Evolutionary conservation across 805 yeast species (phyloP).

Genomic region (Maudiozyma bulderi): DNA sequence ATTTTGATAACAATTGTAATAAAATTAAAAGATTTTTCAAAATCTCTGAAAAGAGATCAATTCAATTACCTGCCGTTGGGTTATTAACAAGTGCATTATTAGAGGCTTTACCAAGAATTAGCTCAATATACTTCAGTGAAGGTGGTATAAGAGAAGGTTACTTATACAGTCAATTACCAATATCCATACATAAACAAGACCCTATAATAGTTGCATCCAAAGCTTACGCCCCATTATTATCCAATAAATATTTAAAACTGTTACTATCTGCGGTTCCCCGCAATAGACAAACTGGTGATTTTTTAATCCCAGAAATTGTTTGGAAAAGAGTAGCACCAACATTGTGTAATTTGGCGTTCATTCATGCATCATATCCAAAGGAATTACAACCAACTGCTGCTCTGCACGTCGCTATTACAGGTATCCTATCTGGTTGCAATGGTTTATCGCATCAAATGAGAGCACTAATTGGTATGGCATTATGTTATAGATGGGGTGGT

Average conservation of each 20-base stretch:
- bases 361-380: slow-evolving; percentile 67
- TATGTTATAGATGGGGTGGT: slow-evolving; percentile 77
- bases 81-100: slow-evolving; percentile 51
- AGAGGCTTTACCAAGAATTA: slow-evolving; percentile 51
- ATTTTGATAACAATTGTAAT: slow-evolving; percentile 11
- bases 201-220: slow-evolving; percentile 60
- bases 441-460: slow-evolving; percentile 65
- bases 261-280: slow-evolving; percentile 50
- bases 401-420: slow-evolving; percentile 60
- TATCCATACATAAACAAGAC: slow-evolving; percentile 50
- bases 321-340: slow-evolving; percentile 56
- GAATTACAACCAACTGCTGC: slow-evolving; percentile 71
- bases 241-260: slow-evolving; percentile 46
- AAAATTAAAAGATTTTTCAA: slow-evolving; percentile 41
- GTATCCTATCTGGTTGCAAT: slow-evolving; percentile 65
- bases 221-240: slow-evolving; percentile 64
- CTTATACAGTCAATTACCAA: slow-evolving; percentile 50
- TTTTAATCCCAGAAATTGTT: slow-evolving; percentile 47
- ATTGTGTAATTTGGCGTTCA: slow-evolving; percentile 62
- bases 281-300: slow-evolving; percentile 17
- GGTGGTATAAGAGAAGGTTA: slow-evolving; percentile 77
- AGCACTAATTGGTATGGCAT: slow-evolving; percentile 61
- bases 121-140: slow-evolving; percentile 58
- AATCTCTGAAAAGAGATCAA: slow-evolving; percentile 55
- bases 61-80: slow-evolving; percentile 63